Evolutionary conservation across 1,139 yeast species (phyloP), one percentile per base, ranked within the genome.

Genomic region (Hyphopichia wangnamkhiaoensis): DNA sequence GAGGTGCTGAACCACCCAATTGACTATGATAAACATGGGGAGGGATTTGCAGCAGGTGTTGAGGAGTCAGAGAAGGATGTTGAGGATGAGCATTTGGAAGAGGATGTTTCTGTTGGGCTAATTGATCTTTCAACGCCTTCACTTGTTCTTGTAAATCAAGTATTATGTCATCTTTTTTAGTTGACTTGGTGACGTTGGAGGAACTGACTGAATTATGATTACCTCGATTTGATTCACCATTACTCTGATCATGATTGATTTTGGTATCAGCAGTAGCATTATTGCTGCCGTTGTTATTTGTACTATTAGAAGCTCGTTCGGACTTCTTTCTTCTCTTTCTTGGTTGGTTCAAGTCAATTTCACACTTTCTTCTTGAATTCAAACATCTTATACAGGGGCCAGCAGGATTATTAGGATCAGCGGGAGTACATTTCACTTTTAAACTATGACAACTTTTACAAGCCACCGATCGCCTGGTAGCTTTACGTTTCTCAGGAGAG

Each of bases 371-470:
- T 32, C 75, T 72, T 19, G 85, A 72, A 55, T 81, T 86, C 25
- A 76, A 48, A 57, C 97, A 90, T 36, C 96, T 71, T 7, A 76
- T 63, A 61, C 97, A 90, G 0, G 93, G 80, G n/a, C 81, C 77
- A 2, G 69, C 57, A 4, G 83, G 84, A 45, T 79, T 72, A 12
- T 63, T 49, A 0, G 75, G 70, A 54, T 85, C 84, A 1, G 84
- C 70, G 0, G 95, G 94, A 10, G 84, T 80, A 58, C 96, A 89
- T 48, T 84, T 82, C 26, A 88, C 95, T 53, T 89, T 89, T 37
- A 88, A 69, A 1, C 85, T 59, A 53, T 89, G 95, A 57, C 96
- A 89, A 39, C 83, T 76, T 40, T 82, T 83, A 59, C 96, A 89
- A 1, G 96, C 96, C 30, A 65, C 71, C 6, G 70, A 50, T 39